Evolutionary conservation across 306 rosid species (phyloP).

Genomic region (Ormosia semicastrata): DNA sequence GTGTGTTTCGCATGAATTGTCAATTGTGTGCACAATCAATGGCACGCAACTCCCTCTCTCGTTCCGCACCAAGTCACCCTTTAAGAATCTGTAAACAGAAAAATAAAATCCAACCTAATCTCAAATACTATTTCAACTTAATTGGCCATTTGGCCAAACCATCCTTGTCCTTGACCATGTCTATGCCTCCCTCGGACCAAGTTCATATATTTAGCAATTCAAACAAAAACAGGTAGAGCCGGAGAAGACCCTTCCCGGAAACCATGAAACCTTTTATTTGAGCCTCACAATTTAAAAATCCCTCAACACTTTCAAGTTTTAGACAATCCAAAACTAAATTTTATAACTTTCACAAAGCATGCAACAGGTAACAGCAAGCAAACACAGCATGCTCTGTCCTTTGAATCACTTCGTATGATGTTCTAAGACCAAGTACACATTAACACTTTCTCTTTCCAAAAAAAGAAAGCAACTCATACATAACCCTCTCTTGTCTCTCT

Average conservation of each 20-base stretch:
- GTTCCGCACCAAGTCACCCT: not conserved
- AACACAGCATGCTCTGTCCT: not conserved
- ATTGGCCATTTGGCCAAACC: conserved; percentile 15
- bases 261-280: no score
- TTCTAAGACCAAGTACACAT: not conserved
- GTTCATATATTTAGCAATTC: not conserved
- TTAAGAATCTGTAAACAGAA: not conserved
- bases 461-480: not conserved
- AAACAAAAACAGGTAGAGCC: no score
- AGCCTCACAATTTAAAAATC: no score
- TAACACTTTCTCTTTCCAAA: not conserved
- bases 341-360: not conserved
- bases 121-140: conserved; percentile 6
- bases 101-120: not conserved
- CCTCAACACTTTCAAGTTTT: no score
- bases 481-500: not conserved
- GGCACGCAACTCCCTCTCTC: no score
- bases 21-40: no score
- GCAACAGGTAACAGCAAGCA: not conserved
- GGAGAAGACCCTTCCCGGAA: no score
- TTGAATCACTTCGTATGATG: not conserved
- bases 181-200: not conserved
- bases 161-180: conserved; percentile 9
- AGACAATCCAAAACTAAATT: not conserved
- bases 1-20: no score